phyloP scores from a whole-genome alignment of 306 rosid species.

The Castanea mollissima region DNA sequence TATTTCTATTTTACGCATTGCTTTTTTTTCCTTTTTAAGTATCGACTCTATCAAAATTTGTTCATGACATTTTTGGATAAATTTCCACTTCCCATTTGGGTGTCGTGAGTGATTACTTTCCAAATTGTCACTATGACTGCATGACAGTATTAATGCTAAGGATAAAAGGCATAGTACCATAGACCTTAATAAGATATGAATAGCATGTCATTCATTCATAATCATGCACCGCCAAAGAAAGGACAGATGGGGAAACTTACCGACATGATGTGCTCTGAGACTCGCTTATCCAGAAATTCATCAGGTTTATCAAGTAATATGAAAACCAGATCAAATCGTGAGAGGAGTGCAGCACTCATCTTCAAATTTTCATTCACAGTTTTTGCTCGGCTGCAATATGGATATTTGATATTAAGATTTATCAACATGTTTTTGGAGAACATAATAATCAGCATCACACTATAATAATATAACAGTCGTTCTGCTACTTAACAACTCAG shows the following conservation, averaged over 20 bases:
- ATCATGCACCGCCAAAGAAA: conserved; percentile 7
- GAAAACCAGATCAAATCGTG: conserved; percentile 91
- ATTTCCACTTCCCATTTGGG: neutral
- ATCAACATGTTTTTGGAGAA: conserved; percentile 14
- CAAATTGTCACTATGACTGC: conserved; percentile 6
- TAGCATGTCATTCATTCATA: conserved; percentile 1
- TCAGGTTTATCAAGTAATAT: conserved; percentile 95
- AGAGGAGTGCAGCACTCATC: conserved; percentile 83
- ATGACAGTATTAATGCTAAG: neutral
- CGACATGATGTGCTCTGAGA: conserved; percentile 95
- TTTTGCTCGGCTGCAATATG: conserved; percentile 85
- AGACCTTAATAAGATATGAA: conserved; percentile 27
- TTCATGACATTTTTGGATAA: neutral
- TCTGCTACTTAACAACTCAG: neutral
- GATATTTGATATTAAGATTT: conserved; percentile 15
- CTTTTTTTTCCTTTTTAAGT: neutral
- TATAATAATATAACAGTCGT: neutral
- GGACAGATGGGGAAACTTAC: conserved; percentile 52
- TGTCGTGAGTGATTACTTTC: neutral
- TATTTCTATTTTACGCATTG: no score
- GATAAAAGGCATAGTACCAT: conserved; percentile 14
- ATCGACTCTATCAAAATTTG: neutral
- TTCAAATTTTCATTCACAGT: conserved; percentile 97
- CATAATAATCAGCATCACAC: conserved; percentile 18
- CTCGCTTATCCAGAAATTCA: conserved; percentile 87